phyloP scores from a whole-genome alignment of 2,329 filamentous ascomycete species.

The Zasmidium cellare region DNA sequence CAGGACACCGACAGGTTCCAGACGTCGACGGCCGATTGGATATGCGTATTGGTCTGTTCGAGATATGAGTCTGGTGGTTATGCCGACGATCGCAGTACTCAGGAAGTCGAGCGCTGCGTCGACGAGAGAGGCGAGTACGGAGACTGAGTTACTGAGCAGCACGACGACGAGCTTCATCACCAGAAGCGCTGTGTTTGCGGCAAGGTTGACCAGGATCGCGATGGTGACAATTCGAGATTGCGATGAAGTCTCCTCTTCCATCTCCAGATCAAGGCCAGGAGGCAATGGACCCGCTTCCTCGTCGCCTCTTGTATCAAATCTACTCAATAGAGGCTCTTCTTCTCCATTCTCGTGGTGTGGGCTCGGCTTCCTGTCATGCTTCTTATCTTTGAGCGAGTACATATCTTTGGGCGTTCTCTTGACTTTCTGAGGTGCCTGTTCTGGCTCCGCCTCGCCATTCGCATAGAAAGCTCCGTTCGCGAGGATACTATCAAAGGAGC shows the following conservation, averaged over 20 bases:
- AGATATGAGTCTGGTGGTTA: conserved; percentile 72
- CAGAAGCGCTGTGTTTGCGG: conserved; percentile 74
- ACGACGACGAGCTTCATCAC: conserved; percentile 76
- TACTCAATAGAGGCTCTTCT: conserved; percentile 38
- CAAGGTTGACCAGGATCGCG: conserved; percentile 83
- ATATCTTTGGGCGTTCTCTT: conserved; percentile 83
- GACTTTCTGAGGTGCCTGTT: conserved; percentile 47
- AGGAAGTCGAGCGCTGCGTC: conserved; percentile 80
- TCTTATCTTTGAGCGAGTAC: conserved; percentile 61
- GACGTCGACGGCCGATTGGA: conserved; percentile 72
- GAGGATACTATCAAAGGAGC: conserved; percentile 24
- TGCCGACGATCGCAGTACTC: conserved; percentile 78
- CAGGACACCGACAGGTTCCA: conserved; percentile 78
- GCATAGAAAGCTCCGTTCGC: conserved; percentile 22
- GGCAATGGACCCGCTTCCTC: conserved; percentile 54
- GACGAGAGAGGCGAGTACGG: conserved; percentile 75
- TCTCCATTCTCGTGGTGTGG: conserved; percentile 56
- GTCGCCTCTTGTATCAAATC: conserved; percentile 4
- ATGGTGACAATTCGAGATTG: conserved; percentile 75
- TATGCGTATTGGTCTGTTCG: conserved; percentile 73
- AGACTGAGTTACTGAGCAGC: conserved; percentile 75
- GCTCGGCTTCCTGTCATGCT: conserved; percentile 31
- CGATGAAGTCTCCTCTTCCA: conserved; percentile 69
- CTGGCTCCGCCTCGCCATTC: conserved; percentile 18
- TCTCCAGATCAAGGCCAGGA: conserved; percentile 57